A percentile compares a stretch with the other conserved stretches of the same genome.
Conservation (phyloP, 2,329 filamentous ascomycete species). For the Leptographium flavum region DNA sequence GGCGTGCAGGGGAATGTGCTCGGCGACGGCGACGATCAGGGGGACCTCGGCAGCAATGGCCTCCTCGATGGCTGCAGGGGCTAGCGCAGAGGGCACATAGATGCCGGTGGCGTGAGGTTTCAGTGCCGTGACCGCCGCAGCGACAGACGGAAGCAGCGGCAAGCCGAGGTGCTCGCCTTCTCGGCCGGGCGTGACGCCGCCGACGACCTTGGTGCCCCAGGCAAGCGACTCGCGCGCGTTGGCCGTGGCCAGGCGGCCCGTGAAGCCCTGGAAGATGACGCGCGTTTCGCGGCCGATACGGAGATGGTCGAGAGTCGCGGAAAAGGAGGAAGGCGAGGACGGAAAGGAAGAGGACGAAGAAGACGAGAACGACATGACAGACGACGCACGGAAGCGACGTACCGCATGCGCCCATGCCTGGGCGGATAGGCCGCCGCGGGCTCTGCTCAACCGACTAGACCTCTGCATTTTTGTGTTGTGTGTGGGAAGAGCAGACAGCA, state of each 20-base stretch:
- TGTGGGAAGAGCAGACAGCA: no score
- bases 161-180: slow-evolving; percentile 45
- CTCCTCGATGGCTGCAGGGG: slow-evolving; percentile 60
- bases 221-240: slow-evolving; percentile 63
- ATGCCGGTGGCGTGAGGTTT: slow-evolving; percentile 68
- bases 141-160: slow-evolving; percentile 55
- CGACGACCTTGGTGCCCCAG: slow-evolving; percentile 71
- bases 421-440: no score
- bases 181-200: slow-evolving; percentile 55
- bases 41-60: slow-evolving; percentile 69
- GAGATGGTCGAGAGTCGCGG: slow-evolving; percentile 21
- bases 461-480: no score
- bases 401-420: no score
- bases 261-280: slow-evolving; percentile 28
- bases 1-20: slow-evolving; percentile 67
- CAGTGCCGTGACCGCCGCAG: slow-evolving; percentile 51
- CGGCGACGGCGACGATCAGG: slow-evolving; percentile 63
- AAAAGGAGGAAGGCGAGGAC: slow-evolving; percentile 11
- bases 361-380: no score
- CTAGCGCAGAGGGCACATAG: slow-evolving; percentile 65
- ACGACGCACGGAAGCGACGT: no score
- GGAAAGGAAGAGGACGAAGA: background rate
- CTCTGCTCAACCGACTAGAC: no score
- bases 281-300: slow-evolving; percentile 24
- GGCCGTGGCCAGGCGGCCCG: slow-evolving; percentile 45